Base-by-base conservation (phyloP, 2,329 filamentous ascomycete species). In the Phaeomoniella chlamydospora region DNA sequence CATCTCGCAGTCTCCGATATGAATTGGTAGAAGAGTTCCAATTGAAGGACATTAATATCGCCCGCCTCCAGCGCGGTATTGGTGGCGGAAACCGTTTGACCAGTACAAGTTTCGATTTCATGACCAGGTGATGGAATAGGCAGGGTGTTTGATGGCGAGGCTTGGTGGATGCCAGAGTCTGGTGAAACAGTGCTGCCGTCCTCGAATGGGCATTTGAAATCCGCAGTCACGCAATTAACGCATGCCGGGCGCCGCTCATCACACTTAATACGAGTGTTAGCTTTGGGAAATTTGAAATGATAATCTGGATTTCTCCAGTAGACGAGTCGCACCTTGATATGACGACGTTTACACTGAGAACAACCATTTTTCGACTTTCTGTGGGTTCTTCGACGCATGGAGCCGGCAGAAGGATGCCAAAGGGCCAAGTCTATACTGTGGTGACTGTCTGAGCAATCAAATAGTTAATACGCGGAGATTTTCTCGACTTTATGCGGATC, bases 351-450 rank as follows among this genome's bases (percentile, higher is more conserved):
- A 38, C 56, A 59, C 41, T 56, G 49, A 5, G 45, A 18, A 33
- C 57, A 59, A 15, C 56, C 57, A 39, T 52, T 53, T 30, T 54
- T 48, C n/a, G 56, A 59, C 42, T 59, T 60, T 29, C 45, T 50
- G 39, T 59, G 57, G 3, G 53, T 41, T 38, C 53, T 49, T 29
- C 49, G 45, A 59, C 9, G 15, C 32, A 34, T 34, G n/a, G n/a
- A n/a, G n/a, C n/a, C n/a, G n/a, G n/a, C n/a, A n/a, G n/a, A n/a
- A n/a, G n/a, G 33, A n/a, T n/a, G n/a, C n/a, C n/a, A n/a, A n/a
- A n/a, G n/a, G n/a, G n/a, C n/a, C n/a, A n/a, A n/a, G n/a, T n/a
- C n/a, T n/a, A n/a, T n/a, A n/a, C n/a, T n/a, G n/a, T n/a, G n/a
- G n/a, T n/a, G n/a, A n/a, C n/a, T n/a, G n/a, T n/a, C n/a, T n/a